Base-by-base conservation (phyloP, 1,139 yeast species). In the Taphrina betulina region DNA sequence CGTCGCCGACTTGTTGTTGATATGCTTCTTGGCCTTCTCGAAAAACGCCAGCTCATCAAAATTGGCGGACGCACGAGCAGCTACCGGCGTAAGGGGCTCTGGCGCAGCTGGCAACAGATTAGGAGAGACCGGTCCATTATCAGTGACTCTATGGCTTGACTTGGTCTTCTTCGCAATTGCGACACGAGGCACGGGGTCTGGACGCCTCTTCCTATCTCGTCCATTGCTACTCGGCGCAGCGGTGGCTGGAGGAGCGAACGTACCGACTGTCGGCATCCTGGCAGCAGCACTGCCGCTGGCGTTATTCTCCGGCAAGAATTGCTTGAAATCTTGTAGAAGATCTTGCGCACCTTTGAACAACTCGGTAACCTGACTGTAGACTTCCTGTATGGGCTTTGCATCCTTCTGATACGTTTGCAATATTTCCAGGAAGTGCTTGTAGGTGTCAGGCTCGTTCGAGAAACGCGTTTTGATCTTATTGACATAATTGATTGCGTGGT, bases 401-500 rank as follows among this genome's bases (percentile, higher is more conserved):
- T 92, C 98, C 60, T 95, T 80, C 73, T 92, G 97, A 69, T 92
- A 92, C 36, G 96, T 90, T 69, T 92, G 98, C 65, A 92, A 75
- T 57, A 92, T 92, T 69, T 94, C 99, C 71, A 94, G 75, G 66
- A 92, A 92, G 65, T 84, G 90, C 72, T 94, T 94, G 74, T 92
- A 92, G 58, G 89, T 87, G 66, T 92, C 97, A 0, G 98, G 98
- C 68, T 90, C 96, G 67, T 83, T 81, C 29, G 95, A 86, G 70
- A 89, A 92, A 60, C 97, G 80, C 53, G 92, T 90, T 69, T 94
- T 94, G 66, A 92, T 92, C 70, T 90, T 89, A 73, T 92, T 92
- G 58, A 92, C 99, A 67, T 92, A 92, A 62, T 86, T 85, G 62
- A 92, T 92, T 28, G 98, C 98, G 70, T 92, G 97, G 68, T 92